Base-by-base conservation (phyloP, 306 rosid species). In the Cicer bijugum region DNA sequence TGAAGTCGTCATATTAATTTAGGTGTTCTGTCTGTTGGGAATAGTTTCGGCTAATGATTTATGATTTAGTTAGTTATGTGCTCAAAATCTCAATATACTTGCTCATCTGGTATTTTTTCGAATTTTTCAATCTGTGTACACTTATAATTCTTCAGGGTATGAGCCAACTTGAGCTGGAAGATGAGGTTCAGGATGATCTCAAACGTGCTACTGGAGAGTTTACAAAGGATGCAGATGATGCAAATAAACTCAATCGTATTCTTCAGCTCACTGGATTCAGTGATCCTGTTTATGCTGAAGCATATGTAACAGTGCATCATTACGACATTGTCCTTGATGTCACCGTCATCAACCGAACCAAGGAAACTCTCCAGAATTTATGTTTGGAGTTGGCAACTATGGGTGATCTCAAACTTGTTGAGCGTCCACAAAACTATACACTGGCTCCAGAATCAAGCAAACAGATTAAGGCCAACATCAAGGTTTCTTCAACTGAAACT, bases 221-320 rank as follows among this genome's bases (percentile, higher is more conserved):
- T 82, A 88, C 88, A 35, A 91, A 91, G 81, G 97, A 91, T 55
- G 85, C 81, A 10, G 96, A 91, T 87, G 99, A 92, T 78, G 97
- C 90, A 20, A 91, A 90, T 83, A 95, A 87, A 82, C 97, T 95
- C 69, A 95, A 90, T 52, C 99, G 96, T 83, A 92, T 95, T 86
- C 97, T 95, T 83, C 99, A 95, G 87, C 97, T 95, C 67, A 95
- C 99, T 74, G 99, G 99, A 69, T 95, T 95, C 82, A 95, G 99
- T 70, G 99, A 95, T 79, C 99, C 97, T 47, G 99, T 95, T 71
- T 95, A 95, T 88, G 97, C 99, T 53, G 97, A 95, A 83, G 99
- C 99, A 42, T 95, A 91, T 74, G 97, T 95, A 10, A 95, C 99
- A 52, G 99, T 95, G 67, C 96, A 92, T 74, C 99, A 95, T 72